These are phyloP conservation scores for Thermomucor indicae-seudaticae DNA, from an alignment of 371 early-diverging fungal genomes.

Conservation along the genomic window DNA sequence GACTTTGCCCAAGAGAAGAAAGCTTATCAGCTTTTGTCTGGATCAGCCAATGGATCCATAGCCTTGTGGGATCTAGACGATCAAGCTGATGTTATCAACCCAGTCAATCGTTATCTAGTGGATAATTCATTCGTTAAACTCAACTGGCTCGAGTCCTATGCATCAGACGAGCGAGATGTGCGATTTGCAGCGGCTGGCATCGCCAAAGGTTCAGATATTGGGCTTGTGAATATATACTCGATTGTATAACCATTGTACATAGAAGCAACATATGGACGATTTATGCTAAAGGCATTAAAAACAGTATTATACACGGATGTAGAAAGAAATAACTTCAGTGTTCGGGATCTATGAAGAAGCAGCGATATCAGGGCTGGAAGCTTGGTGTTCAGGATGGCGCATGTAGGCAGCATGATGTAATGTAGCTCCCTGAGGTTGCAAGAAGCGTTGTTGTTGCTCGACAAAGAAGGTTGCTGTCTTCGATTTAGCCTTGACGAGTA, in stretches of 20 bases:
- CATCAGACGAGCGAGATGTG: neutral
- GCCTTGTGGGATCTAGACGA: slow-evolving; percentile 11
- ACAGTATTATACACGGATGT: no score
- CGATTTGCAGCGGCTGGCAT: slow-evolving; percentile 14
- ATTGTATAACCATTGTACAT: slow-evolving; percentile 1
- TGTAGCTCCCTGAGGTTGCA: slow-evolving; percentile 19
- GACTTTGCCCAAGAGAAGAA: slow-evolving; percentile 2
- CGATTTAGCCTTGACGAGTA: slow-evolving; percentile 59
- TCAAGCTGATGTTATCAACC: neutral
- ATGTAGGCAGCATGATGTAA: no score
- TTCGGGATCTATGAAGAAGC: neutral
- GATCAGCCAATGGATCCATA: slow-evolving; percentile 18
- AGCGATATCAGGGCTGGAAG: slow-evolving; percentile 1
- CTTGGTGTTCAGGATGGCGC: no score
- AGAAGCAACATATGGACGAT: neutral
- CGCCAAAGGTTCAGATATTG: slow-evolving; percentile 4
- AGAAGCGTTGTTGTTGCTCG: slow-evolving; percentile 57
- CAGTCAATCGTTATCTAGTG: slow-evolving; percentile 2
- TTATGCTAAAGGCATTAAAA: no score
- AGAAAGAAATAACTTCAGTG: no score
- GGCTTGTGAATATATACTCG: slow-evolving; percentile 14
- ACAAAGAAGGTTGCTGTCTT: slow-evolving; percentile 67
- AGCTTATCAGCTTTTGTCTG: slow-evolving; percentile 10
- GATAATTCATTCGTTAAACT: slow-evolving; percentile 9
- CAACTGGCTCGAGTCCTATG: slow-evolving; percentile 12